These are phyloP conservation scores for Aspergillus fructus DNA, from an alignment of 2,329 filamentous ascomycete genomes.

Conservation along the genomic window DNA sequence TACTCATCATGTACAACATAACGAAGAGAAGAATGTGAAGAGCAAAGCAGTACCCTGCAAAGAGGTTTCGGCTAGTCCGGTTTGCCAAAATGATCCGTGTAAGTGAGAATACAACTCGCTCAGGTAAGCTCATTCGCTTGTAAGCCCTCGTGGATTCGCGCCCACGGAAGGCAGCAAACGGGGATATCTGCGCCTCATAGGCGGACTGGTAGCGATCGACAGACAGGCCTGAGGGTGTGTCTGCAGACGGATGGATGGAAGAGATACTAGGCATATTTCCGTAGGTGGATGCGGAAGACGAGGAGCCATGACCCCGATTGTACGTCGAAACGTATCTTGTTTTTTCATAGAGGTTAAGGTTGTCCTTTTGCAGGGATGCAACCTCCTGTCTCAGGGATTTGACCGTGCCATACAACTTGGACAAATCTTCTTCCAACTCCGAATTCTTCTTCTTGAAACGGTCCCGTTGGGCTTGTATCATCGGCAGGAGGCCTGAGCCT, in stretches of 20 bases:
- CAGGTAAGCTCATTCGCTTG: slow-evolving; percentile 87
- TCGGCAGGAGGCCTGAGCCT: slow-evolving; percentile 86
- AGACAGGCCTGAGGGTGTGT: slow-evolving; percentile 62
- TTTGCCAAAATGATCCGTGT: slow-evolving; percentile 90
- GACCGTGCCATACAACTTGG: slow-evolving; percentile 76
- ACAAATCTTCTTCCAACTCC: slow-evolving; percentile 86
- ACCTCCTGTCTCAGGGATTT: slow-evolving; percentile 88
- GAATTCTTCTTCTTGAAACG: slow-evolving; percentile 96
- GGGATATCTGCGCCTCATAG: slow-evolving; percentile 93
- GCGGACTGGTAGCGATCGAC: slow-evolving; percentile 85
- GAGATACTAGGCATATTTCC: slow-evolving; percentile 73
- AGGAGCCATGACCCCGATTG: slow-evolving; percentile 66
- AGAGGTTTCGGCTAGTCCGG: slow-evolving; percentile 85
- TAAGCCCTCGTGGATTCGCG: slow-evolving; percentile 88
- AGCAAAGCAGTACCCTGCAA: slow-evolving; percentile 85
- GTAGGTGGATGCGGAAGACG: slow-evolving; percentile 61
- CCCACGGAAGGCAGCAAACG: slow-evolving; percentile 94
- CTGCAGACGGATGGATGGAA: slow-evolving; percentile 61
- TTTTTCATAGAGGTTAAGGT: slow-evolving; percentile 94
- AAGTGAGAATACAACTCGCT: slow-evolving; percentile 84
- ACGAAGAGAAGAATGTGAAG: slow-evolving; percentile 85
- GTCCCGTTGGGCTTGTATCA: slow-evolving; percentile 97
- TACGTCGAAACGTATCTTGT: slow-evolving; percentile 95
- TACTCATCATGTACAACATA: slow-evolving; percentile 81
- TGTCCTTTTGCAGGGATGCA: slow-evolving; percentile 90